Conservation (phyloP, 2,329 filamentous ascomycete species). For the Aureobasidium pullulans region DNA sequence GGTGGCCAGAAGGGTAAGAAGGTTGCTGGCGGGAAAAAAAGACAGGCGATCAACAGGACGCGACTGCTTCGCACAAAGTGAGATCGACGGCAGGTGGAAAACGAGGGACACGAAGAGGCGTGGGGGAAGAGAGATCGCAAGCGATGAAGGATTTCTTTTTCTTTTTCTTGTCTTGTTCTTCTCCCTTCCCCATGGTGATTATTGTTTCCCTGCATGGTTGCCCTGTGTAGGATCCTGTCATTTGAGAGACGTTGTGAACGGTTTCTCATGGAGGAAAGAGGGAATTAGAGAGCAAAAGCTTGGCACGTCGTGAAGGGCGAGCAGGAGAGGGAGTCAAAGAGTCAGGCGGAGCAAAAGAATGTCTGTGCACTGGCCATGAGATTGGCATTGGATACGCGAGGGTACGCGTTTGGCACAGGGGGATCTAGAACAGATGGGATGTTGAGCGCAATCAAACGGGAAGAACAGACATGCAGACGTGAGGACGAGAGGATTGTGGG, state of each 20-base stretch:
- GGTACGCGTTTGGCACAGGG: conserved; percentile 2
- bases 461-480: background rate
- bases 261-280: background rate
- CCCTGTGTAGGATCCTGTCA: background rate
- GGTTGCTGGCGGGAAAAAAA: background rate
- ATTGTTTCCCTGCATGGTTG: background rate
- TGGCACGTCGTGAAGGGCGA: background rate
- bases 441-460: background rate
- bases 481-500: background rate
- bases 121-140: background rate
- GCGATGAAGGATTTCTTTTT: background rate
- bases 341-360: background rate
- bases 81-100: background rate
- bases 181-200: background rate
- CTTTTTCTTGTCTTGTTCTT: background rate
- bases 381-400: conserved; percentile 4
- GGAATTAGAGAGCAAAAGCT: conserved; percentile 1
- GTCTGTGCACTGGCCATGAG: conserved; percentile 7
- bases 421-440: conserved; percentile 5
- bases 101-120: conserved; percentile 1
- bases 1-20: background rate
- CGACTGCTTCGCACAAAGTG: conserved; percentile 7
- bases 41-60: background rate
- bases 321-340: conserved; percentile 1
- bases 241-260: conserved; percentile 4